A percentile compares a stretch with the other conserved stretches of the same genome.
Evolutionary conservation across 2,329 filamentous ascomycete genomes (phyloP).

Genomic region (Penicillium sp.): DNA sequence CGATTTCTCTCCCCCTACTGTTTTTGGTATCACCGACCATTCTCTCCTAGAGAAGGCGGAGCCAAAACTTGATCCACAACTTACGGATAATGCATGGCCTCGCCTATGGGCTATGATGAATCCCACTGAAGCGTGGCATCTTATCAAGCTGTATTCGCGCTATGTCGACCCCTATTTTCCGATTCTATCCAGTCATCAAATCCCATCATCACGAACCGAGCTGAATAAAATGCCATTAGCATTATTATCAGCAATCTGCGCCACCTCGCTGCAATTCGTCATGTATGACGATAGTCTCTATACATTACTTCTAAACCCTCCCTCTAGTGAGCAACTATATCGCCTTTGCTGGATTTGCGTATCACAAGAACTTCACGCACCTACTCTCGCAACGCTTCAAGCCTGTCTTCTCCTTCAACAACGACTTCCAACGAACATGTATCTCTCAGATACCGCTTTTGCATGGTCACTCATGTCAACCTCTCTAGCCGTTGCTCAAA

Average conservation of each 20-base stretch:
- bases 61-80: background rate
- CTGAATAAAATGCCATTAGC: background rate
- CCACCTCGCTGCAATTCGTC: background rate
- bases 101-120: background rate
- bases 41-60: background rate
- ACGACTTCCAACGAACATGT: background rate
- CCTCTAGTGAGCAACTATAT: background rate
- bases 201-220: background rate
- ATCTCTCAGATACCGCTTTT: conserved; percentile 1
- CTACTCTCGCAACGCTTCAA: background rate
- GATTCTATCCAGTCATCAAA: background rate
- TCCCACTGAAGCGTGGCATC: background rate
- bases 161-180: background rate
- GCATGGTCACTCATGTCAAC: background rate
- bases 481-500: background rate
- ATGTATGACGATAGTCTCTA: conserved; percentile 1
- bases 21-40: conserved; percentile 1
- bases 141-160: background rate
- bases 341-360: background rate
- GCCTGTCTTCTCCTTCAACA: conserved; percentile 1
- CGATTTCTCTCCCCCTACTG: background rate
- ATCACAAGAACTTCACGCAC: background rate
- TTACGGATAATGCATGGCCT: background rate
- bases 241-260: background rate
- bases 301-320: background rate